A percentile compares a stretch with the other conserved stretches of the same genome.
phyloP scores from a whole-genome alignment of 2,329 filamentous ascomycete species.

The Tolypocladium pustulatum region DNA sequence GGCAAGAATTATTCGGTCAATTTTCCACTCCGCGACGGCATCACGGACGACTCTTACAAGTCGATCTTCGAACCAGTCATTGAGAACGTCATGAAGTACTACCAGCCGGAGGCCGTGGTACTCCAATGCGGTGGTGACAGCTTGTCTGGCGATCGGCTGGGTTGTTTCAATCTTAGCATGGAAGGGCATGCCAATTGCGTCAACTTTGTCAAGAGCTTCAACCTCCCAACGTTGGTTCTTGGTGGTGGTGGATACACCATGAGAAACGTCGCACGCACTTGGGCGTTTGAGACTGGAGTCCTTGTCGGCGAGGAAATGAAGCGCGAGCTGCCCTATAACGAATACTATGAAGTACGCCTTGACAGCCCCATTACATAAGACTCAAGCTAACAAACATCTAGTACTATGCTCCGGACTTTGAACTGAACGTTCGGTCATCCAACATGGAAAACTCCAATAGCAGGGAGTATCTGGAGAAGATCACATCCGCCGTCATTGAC shows the following conservation, averaged over 20 bases:
- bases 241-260: constrained; percentile 96
- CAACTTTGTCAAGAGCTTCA: constrained; percentile 78
- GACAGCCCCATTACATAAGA: not conserved
- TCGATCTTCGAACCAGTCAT: constrained; percentile 89
- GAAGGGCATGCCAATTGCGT: constrained; percentile 91
- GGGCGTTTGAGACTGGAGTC: constrained; percentile 92
- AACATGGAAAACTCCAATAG: constrained; percentile 91
- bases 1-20: constrained; percentile 88
- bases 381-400: constrained; percentile 22
- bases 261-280: constrained; percentile 90
- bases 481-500: constrained; percentile 72
- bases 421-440: constrained; percentile 77
- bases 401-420: constrained; percentile 87
- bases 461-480: constrained; percentile 67
- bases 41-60: constrained; percentile 82
- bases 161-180: constrained; percentile 97
- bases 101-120: constrained; percentile 83
- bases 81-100: constrained; percentile 74
- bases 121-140: constrained; percentile 94
- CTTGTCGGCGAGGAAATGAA: constrained; percentile 76
- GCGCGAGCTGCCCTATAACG: constrained; percentile 82
- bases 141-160: constrained; percentile 84
- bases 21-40: constrained; percentile 83
- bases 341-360: constrained; percentile 69
- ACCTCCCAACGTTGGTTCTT: constrained; percentile 79